Evolutionary conservation across 176 grass and related monocot genomes (phyloP).

Genomic region (Microstegium vimineum): DNA sequence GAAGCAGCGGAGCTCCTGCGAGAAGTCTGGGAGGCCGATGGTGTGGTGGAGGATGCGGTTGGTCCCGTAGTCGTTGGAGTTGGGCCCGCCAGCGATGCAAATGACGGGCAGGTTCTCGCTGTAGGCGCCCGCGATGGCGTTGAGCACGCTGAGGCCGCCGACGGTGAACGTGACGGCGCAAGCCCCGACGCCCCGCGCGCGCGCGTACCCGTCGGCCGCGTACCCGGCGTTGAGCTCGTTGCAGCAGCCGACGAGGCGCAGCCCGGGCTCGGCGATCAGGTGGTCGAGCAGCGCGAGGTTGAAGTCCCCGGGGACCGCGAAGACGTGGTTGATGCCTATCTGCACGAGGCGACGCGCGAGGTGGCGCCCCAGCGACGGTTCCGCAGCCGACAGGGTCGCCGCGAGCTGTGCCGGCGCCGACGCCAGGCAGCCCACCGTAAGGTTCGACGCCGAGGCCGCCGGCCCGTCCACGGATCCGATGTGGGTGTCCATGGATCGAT

Average conservation of each 20-base stretch:
- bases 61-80: conserved; percentile 75
- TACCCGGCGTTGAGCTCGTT: conserved; percentile 93
- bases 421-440: conserved; percentile 43
- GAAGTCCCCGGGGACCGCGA: conserved; percentile 76
- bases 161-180: conserved; percentile 85
- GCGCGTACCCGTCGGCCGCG: conserved; percentile 73
- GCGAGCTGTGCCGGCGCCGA: background rate
- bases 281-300: conserved; percentile 76
- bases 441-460: conserved; percentile 8
- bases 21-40: conserved; percentile 70
- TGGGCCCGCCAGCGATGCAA: conserved; percentile 69
- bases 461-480: conserved; percentile 42
- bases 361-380: conserved; percentile 60
- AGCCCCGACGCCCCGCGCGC: conserved; percentile 51
- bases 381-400: background rate
- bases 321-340: conserved; percentile 61
- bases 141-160: conserved; percentile 68
- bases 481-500: conserved; percentile 52
- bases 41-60: conserved; percentile 77
- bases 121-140: conserved; percentile 71
- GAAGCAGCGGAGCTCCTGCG: conserved; percentile 80
- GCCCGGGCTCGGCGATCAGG: conserved; percentile 64
- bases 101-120: conserved; percentile 74
- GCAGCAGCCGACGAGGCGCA: conserved; percentile 76
- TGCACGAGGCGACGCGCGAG: conserved; percentile 68